Base-by-base conservation (phyloP, 108 stramenopile genomes). In the Craspedostauros australis region DNA sequence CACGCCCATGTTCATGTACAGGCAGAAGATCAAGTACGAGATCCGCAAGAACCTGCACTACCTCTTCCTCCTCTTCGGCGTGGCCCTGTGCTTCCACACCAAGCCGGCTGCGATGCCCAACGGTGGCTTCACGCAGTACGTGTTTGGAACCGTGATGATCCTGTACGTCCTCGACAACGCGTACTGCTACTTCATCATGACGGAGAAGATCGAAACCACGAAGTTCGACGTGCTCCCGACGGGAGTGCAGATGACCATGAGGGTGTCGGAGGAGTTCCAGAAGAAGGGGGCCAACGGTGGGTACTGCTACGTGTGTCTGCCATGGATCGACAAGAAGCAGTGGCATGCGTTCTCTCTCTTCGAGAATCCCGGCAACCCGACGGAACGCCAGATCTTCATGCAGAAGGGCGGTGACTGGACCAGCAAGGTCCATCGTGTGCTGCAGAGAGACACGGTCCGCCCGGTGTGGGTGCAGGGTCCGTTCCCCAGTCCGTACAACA, bases 321-420 rank as follows among this genome's bases (percentile, higher is more conserved):
- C 73, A 1, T 75, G 73, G 73, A 38, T 76, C 5, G 15, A 21
- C 12, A 67, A 64, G 18, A 39, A 70, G 21, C 66, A 76, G 15
- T 76, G 75, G 75, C 75, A 76, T 40, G 70, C 75, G 2, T 76
- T 72, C 28, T 67, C 69, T 12, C 21, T 76, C 1, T 76, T 71
- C 48, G 60, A 70, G 37, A 55, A 75, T 45, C 69, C 70, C 15
- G 30, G 54, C 9, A 52, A 75, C 22, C 60, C 68, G 15, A 40
- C 29, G 4, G 48, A 55, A 32, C 44, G 75, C 9, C 66, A 71
- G 38, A 60, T 76, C 2, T 76, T 76, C 41, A 70, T 76, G 41
- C 34, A 62, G 22, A 71, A 70, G 26, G 52, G 45, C 0, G 75
- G 75, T 1, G 71, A 76, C 34, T 76, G 75, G 75, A 76, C 75